Evolutionary conservation across 2,329 filamentous ascomycete genomes (phyloP).

Genomic region (Rhynchosporium secalis): DNA sequence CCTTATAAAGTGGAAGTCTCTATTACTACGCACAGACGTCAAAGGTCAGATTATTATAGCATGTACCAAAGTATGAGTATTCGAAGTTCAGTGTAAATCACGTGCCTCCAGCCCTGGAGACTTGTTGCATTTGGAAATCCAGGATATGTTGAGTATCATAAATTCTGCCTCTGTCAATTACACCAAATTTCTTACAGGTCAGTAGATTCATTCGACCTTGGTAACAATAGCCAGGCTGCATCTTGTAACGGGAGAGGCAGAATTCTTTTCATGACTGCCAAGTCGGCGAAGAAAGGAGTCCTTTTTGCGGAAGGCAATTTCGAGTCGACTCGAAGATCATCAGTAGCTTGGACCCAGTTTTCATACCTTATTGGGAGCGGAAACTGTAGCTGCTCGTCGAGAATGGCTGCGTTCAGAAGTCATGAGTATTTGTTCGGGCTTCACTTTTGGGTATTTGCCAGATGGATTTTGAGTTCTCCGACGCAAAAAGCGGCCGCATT

Average conservation of each 20-base stretch:
- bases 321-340: background rate
- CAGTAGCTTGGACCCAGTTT: background rate
- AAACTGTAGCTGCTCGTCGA: background rate
- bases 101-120: too few relatives aligned
- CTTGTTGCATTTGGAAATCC: too few relatives aligned
- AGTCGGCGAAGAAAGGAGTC: background rate
- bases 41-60: too few relatives aligned
- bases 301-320: constrained; percentile 2
- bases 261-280: background rate
- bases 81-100: too few relatives aligned
- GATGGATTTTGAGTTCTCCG: background rate
- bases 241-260: background rate
- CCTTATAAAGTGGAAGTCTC: too few relatives aligned
- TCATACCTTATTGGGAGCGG: background rate
- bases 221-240: background rate
- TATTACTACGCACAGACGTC: too few relatives aligned
- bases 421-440: background rate
- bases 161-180: background rate
- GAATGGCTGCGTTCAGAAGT: background rate
- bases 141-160: background rate
- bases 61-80: too few relatives aligned
- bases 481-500: background rate
- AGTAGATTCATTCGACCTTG: background rate
- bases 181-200: background rate
- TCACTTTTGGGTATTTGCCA: background rate